Evolutionary conservation across 228 moss, liverwort and hornwort genomes (phyloP).

Genomic region (Sphagnum fallax): DNA sequence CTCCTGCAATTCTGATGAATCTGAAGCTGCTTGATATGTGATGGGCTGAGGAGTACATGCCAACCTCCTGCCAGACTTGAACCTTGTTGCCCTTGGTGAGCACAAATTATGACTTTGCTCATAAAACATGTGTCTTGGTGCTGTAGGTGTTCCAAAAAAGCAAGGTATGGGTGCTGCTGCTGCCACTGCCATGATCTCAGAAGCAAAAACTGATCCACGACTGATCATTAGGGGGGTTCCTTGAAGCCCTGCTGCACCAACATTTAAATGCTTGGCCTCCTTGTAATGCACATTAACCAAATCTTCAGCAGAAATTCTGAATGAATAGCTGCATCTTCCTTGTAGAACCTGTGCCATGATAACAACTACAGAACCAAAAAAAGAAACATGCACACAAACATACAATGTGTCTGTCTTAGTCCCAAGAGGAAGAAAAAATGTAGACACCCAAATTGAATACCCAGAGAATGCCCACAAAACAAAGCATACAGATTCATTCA

Average conservation of each 20-base stretch:
- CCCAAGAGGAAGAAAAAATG: too few species aligned
- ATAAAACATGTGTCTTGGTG: not conserved
- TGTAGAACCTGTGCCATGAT: slow-evolving; percentile 3
- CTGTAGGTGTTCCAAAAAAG: not conserved
- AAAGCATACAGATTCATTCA: too few species aligned
- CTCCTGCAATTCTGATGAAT: slow-evolving; percentile 3
- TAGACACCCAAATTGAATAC: too few species aligned
- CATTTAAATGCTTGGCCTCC: not conserved
- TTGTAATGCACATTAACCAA: not conserved
- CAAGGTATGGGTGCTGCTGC: too few species aligned
- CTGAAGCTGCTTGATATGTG: slow-evolving; percentile 1
- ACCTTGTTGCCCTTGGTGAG: not conserved
- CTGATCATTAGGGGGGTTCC: too few species aligned
- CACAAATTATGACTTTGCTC: not conserved
- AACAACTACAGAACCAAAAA: too few species aligned
- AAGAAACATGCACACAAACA: too few species aligned
- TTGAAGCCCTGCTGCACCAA: not conserved
- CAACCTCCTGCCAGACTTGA: not conserved
- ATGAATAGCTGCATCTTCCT: not conserved
- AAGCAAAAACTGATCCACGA: not conserved
- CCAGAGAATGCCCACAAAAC: too few species aligned
- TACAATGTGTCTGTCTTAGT: too few species aligned
- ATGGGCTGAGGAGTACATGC: not conserved
- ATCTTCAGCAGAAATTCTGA: not conserved
- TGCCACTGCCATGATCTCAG: not conserved